Evolutionary conservation across 1,284 basidiomycete species (phyloP), one percentile per base, ranked within the genome.

Genomic region (Inonotus hispidus): DNA sequence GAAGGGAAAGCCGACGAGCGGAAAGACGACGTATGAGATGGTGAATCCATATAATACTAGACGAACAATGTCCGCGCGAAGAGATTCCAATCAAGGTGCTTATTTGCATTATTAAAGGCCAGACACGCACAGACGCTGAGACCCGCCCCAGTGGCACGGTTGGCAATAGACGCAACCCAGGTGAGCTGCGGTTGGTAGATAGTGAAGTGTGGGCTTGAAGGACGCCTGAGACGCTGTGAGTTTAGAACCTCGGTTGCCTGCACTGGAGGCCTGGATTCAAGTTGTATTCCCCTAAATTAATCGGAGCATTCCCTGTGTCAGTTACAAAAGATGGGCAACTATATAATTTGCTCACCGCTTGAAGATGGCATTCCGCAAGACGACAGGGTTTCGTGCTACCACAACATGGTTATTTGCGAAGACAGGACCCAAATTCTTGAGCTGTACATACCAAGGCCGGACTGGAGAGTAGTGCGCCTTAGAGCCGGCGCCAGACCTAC

Each of bases 141-240:
- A 10, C 80, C 92, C 23, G 76, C 82, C 63, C 97, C 96, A 5
- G 94, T 92, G 53, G 84, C 75, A 73, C 96, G 90, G 78, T 98
- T 89, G 35, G 82, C 82, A 69, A 96, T 94, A 14, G 94, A 97
- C 2, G 76, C 81, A 60, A 88, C 41, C 93, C 92, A 97, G 47
- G 96, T 98, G 52, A 94, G 75, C 74, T 98, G 95, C 21, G 93
- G 94, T 74, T 97, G 92, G 79, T 98, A 99, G 75, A 98, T 98
- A 54, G 92, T 92, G 69, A 95, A 90, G 74, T 98, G 94, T 23
- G 97, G 96, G 69, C 89, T 92, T 61, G 82, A 89, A 19, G 97
- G 96, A 32, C 96, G 88, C 55, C 81, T 78, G 56, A 90, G 77
- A 66, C 96, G 87, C 74, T 98, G 95, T 66, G 83, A 73, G 80